phyloP scores from a whole-genome alignment of 78 protist species.

The Dictyostelium firmibasis region DNA sequence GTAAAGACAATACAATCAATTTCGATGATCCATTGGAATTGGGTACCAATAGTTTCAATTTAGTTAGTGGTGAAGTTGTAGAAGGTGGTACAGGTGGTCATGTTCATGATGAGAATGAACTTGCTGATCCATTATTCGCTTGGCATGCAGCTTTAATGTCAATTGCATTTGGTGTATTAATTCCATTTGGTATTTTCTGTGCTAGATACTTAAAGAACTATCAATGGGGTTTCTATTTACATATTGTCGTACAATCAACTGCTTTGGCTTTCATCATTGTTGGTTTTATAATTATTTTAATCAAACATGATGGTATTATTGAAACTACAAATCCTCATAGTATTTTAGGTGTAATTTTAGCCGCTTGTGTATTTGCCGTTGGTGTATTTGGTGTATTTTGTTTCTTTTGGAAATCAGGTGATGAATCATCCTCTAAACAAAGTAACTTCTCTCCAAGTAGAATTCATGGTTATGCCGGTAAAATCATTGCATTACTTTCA shows the following conservation, averaged over 20 bases:
- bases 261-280: slow-evolving; percentile 23
- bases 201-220: slow-evolving; percentile 21
- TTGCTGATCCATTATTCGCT: background rate
- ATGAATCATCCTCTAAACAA: background rate
- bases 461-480: slow-evolving; percentile 21
- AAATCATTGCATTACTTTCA: background rate
- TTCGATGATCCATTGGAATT: background rate
- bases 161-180: slow-evolving; percentile 29
- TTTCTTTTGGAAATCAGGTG: background rate
- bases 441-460: slow-evolving; percentile 35
- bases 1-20: background rate
- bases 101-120: background rate
- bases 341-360: slow-evolving; percentile 10
- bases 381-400: background rate
- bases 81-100: background rate
- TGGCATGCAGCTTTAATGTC: slow-evolving; percentile 23
- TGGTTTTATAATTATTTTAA: background rate
- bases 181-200: slow-evolving; percentile 57
- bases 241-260: background rate
- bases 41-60: background rate
- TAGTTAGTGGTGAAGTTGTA: background rate
- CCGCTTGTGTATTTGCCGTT: background rate
- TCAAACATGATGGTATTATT: background rate
- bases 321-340: background rate
- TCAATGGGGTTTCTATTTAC: slow-evolving; percentile 50